Base-by-base conservation (phyloP, 805 yeast species). In the Spathaspora gorwiae region DNA sequence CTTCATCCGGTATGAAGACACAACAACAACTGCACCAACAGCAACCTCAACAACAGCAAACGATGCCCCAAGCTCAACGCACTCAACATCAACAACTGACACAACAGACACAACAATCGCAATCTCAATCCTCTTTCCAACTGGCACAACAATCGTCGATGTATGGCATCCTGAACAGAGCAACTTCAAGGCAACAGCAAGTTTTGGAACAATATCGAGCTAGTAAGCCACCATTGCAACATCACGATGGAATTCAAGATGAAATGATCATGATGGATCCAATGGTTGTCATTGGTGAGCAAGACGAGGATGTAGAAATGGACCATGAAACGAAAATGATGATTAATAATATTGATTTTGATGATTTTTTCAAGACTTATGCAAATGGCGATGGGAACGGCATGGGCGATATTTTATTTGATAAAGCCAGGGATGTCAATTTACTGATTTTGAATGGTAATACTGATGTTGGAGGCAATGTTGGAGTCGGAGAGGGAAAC, bases 201-300 rank as follows among this genome's bases (percentile, higher is more conserved):
- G 35, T 30, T 12, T 31, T 46, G 19, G 47, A 46, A 14, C 44
- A 46, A 30, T 46, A 46, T 38, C 46, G 49, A 9, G 41, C 49
- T 3, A 43, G 39, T 29, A 46, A 46, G 40, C 44, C 49, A 3
- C 43, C 42, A 34, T 26, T 46, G 24, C n/a, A 31, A 6, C 41
- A 43, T 12, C 47, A 43, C 37, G 38, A 37, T 37, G 49, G 49
- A 26, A 46, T 46, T 10, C 47, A 46, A 24, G 49, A 46, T 37
- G 49, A 46, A 37, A 43, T 46, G 44, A 27, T 46, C 7, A 19
- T 46, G 32, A 13, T 36, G 37, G 48, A 46, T 14, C 24, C 47
- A 5, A 36, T 37, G 13, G 26, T 26, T 10, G 35, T 9, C 13
- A 13, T 27, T 19, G 24, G 24, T 2, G 37, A 19, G 30, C 29